Evolutionary conservation across 192 early-diverging fungal genomes (phyloP), one percentile per base, ranked within the genome.

Genomic region (Pilaira anomala): DNA sequence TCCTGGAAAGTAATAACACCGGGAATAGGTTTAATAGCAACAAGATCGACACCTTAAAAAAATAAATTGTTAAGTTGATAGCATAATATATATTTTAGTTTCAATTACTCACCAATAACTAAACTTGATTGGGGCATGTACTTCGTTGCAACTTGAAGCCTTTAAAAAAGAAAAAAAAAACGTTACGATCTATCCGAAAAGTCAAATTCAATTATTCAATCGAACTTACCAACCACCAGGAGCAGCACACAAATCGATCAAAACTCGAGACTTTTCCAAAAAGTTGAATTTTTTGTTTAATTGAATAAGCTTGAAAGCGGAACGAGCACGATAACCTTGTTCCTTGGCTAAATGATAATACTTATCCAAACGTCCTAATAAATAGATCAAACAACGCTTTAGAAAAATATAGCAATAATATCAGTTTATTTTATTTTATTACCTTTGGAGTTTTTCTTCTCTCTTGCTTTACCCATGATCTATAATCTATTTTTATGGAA

Each of bases 271-370:
- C 8, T 90, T 87, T 59, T 93, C 91, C 24, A 99, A 72, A 73
- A 99, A 97, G 79, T 91, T 92, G 79, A 93, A 99, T 75, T 99
- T 97, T 78, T 96, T 96, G 84, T 99, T 99, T 49, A 99, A 85
- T 77, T 99, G 97, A 66, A 99, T 94, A 45, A 99, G 85, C 85
- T 99, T 99, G 86, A 95, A 99, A 63, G 97, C 97, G 51, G 97
- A 95, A 81, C 97, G 94, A 60, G 97, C 93, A 68, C 95, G 87
- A 83, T 94, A 99, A 56, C 97, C 97, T 74, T 97, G 94, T 71
- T 99, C 97, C 83, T 99, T 99, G 77, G 97, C 97, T 85, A 99
- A 88, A 74, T 99, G 91, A 82, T 97, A 99, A 87, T 95, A 98
- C 85, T 98, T 97, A 83, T 99, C 97, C 80, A 99, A 87, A 78